phyloP scores from a whole-genome alignment of 2,329 filamentous ascomycete species.

The Aspergillus sp. region DNA sequence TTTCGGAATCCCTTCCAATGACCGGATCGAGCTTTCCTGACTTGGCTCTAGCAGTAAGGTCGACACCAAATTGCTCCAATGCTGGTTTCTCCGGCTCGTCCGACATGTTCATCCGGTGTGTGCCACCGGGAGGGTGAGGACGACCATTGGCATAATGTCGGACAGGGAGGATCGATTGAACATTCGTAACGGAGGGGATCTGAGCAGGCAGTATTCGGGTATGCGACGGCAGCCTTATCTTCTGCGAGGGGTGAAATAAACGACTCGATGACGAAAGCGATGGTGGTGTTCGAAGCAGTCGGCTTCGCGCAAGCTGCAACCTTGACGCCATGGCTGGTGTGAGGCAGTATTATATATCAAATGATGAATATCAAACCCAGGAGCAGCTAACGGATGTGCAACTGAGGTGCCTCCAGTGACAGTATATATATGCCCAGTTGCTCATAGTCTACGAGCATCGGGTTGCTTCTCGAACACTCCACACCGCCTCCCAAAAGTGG shows the following conservation, averaged over 20 bases:
- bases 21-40: constrained; percentile 92
- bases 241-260: constrained; percentile 12
- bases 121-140: constrained; percentile 82
- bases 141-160: constrained; percentile 51
- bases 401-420: background rate
- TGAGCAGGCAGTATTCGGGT: constrained; percentile 11
- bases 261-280: constrained; percentile 13
- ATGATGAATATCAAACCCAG: background rate
- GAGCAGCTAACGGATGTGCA: background rate
- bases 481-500: constrained; percentile 22
- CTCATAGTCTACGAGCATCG: constrained; percentile 7
- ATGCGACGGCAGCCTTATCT: constrained; percentile 13
- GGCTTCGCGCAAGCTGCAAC: constrained; percentile 23
- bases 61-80: constrained; percentile 82
- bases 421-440: background rate
- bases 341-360: background rate
- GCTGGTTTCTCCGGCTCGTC: constrained; percentile 71
- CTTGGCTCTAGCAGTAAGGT: constrained; percentile 75
- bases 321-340: constrained; percentile 24
- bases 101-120: constrained; percentile 85
- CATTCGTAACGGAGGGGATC: constrained; percentile 3
- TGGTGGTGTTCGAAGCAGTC: constrained; percentile 21
- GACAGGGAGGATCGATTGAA: constrained; percentile 11
- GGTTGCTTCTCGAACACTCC: constrained; percentile 34
- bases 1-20: constrained; percentile 84